Percentiles rank a stretch among this genome's conserved stretches.
Evolutionary conservation across 2,329 filamentous ascomycete species (phyloP).

Genomic region (Fusarium sp.): DNA sequence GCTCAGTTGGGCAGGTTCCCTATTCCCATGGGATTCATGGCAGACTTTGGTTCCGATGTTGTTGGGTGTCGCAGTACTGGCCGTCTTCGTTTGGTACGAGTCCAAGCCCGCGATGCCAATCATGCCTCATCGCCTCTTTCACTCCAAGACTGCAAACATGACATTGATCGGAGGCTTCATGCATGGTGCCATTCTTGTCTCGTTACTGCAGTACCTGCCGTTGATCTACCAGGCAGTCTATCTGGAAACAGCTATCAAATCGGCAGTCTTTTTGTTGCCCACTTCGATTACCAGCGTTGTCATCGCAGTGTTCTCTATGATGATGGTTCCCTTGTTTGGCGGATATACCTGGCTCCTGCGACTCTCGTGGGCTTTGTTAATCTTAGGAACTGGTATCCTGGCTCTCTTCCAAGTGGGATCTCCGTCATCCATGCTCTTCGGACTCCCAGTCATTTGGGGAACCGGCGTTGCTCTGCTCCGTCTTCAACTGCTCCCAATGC

Average conservation of each 20-base stretch:
- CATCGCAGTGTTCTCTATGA: conserved; percentile 17
- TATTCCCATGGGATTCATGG: conserved; percentile 16
- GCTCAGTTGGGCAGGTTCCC: conserved; percentile 20
- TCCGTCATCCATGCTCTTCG: background rate
- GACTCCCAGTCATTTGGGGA: conserved; percentile 18
- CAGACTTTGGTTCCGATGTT: conserved; percentile 15
- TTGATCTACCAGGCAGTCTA: conserved; percentile 18
- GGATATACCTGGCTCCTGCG: conserved; percentile 15
- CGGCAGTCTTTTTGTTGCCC: conserved; percentile 6
- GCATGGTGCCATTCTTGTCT: conserved; percentile 14
- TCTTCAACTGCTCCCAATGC: conserved; percentile 14
- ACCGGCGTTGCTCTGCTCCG: conserved; percentile 9
- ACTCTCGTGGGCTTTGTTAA: background rate
- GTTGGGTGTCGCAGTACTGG: background rate
- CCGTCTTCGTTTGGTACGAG: conserved; percentile 5
- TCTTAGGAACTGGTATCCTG: conserved; percentile 5
- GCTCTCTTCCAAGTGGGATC: background rate
- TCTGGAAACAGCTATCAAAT: conserved; percentile 11
- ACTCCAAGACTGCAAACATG: conserved; percentile 21
- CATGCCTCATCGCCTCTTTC: conserved; percentile 17
- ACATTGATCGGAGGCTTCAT: conserved; percentile 20
- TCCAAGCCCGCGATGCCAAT: conserved; percentile 9
- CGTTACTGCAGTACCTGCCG: conserved; percentile 8
- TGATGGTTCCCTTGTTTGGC: conserved; percentile 20
- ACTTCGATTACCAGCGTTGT: conserved; percentile 7